These are phyloP conservation scores for Zoysia matrella DNA, from an alignment of 202 grass and related monocot genomes.

Conservation along the genomic window DNA sequence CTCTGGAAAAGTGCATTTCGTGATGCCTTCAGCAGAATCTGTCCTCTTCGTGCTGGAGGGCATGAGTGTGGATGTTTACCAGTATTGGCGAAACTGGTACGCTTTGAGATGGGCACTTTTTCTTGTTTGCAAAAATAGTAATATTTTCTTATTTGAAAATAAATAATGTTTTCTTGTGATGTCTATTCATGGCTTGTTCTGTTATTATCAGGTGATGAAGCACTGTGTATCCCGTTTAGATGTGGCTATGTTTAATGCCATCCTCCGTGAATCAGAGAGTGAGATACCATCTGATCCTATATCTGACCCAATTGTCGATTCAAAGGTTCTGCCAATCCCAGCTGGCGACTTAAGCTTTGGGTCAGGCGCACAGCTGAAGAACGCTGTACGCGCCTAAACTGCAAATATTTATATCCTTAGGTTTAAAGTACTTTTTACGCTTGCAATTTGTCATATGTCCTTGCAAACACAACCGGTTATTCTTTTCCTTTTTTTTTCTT, in stretches of 20 bases:
- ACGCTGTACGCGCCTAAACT: constrained; percentile 59
- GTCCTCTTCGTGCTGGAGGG: constrained; percentile 62
- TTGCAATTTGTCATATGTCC: no score
- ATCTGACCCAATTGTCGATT: constrained; percentile 84
- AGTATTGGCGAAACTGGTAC: constrained; percentile 75
- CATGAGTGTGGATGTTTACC: constrained; percentile 67
- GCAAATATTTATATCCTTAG: constrained; percentile 17
- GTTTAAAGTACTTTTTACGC: background rate
- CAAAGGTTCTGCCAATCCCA: constrained; percentile 79
- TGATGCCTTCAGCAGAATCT: constrained; percentile 75
- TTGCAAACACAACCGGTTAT: no score
- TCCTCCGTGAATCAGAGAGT: constrained; percentile 87
- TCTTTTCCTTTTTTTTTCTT: no score
- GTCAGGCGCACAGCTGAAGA: constrained; percentile 93
- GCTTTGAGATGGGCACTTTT: constrained; percentile 11
- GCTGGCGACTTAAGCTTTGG: constrained; percentile 85
- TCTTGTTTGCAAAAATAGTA: constrained; percentile 26
- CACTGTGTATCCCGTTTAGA: constrained; percentile 86
- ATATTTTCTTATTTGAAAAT: constrained; percentile 10
- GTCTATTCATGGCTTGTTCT: constrained; percentile 23
- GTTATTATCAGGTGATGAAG: constrained; percentile 84
- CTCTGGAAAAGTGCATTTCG: constrained; percentile 81
- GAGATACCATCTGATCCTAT: constrained; percentile 88
- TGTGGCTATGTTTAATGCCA: constrained; percentile 95
- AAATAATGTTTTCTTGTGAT: constrained; percentile 4